phyloP scores from a whole-genome alignment of 2,329 filamentous ascomycete genomes.

The Fusarium oxysporum region DNA sequence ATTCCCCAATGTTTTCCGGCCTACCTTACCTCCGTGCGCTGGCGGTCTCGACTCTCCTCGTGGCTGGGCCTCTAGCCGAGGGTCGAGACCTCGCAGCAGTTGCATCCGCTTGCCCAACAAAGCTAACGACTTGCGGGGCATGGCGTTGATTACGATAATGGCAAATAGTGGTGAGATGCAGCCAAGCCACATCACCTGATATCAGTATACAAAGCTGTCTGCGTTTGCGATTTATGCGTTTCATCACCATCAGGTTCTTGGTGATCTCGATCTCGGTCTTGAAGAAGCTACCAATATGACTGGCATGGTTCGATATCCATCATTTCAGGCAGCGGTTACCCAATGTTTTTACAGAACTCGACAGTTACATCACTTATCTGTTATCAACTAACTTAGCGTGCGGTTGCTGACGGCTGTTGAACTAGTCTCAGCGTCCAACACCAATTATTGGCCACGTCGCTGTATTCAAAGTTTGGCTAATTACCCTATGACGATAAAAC shows the following conservation, averaged over 20 bases:
- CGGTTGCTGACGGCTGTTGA: not conserved
- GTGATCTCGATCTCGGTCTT: not conserved
- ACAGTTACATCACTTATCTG: not conserved
- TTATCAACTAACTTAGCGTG: not conserved
- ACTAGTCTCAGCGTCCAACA: not conserved
- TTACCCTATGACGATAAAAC: not conserved
- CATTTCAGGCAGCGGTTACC: not conserved
- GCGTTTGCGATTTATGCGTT: not conserved
- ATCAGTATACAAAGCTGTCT: not conserved
- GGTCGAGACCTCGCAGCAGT: not conserved
- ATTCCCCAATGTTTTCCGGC: not conserved
- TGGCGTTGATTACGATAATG: too few relatives aligned
- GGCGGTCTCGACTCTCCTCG: not conserved
- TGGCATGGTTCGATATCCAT: not conserved
- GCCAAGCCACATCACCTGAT: not conserved
- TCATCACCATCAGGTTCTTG: not conserved
- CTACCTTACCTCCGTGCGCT: too few relatives aligned
- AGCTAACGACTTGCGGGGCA: not conserved
- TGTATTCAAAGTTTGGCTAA: not conserved
- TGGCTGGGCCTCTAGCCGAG: not conserved
- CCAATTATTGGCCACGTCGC: not conserved
- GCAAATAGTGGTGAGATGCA: not conserved
- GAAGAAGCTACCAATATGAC: not conserved
- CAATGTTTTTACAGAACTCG: not conserved
- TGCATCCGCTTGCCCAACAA: not conserved